Percentiles rank a stretch among this genome's conserved stretches.
phyloP scores from a whole-genome alignment of 306 rosid genomes.

The Urtica urens region DNA sequence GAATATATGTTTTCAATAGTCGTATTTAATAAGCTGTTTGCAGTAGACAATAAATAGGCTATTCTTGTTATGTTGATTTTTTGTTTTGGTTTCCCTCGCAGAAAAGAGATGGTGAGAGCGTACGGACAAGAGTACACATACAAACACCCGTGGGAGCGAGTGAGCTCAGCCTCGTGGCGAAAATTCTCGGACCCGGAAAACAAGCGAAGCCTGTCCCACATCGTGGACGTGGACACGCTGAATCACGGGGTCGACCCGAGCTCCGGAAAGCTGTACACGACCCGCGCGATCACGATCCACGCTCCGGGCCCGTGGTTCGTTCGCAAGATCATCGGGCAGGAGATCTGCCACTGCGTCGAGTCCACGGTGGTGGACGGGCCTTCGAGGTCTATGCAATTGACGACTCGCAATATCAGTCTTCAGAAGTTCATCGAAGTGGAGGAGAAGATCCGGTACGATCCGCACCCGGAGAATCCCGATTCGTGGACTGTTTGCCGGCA shows the following conservation, averaged over 20 bases:
- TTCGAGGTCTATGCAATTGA: slow-evolving; percentile 48
- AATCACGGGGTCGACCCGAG: slow-evolving; percentile 40
- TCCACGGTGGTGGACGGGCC: slow-evolving; percentile 51
- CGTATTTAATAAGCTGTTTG: too few relatives aligned
- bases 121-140: slow-evolving; percentile 68
- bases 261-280: slow-evolving; percentile 56
- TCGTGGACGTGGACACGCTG: slow-evolving; percentile 77
- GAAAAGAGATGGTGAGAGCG: slow-evolving; percentile 58
- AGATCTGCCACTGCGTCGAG: slow-evolving; percentile 72
- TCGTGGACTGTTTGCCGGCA: slow-evolving; percentile 75
- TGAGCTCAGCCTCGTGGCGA: slow-evolving; percentile 84
- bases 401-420: slow-evolving; percentile 51
- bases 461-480: slow-evolving; percentile 53
- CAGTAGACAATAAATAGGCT: too few relatives aligned
- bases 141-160: slow-evolving; percentile 95
- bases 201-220: slow-evolving; percentile 54
- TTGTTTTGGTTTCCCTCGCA: too few relatives aligned
- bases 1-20: too few relatives aligned
- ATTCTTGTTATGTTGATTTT: too few relatives aligned
- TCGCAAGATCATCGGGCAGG: slow-evolving; percentile 65
- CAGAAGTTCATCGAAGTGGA: slow-evolving; percentile 70
- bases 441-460: slow-evolving; percentile 61
- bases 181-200: slow-evolving; percentile 80
- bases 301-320: slow-evolving; percentile 84
- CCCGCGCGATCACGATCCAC: slow-evolving; percentile 66